phyloP scores from a whole-genome alignment of 495 filamentous ascomycete species.

The Penicillium flavigenum region DNA sequence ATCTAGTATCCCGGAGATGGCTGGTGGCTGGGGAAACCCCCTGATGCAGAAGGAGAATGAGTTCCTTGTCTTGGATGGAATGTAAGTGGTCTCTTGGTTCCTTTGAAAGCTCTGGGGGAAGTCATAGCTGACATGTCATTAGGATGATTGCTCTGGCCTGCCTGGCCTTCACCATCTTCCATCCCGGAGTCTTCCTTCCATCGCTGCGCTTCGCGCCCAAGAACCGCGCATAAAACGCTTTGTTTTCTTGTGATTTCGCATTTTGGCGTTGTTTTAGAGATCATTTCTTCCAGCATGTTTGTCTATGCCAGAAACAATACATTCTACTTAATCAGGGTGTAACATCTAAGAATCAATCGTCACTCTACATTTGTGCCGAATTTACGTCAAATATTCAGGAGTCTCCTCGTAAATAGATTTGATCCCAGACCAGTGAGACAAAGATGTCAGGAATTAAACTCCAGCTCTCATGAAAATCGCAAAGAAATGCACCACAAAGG shows the following conservation, averaged over 20 bases:
- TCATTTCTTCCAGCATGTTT: neutral
- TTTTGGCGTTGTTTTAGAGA: neutral
- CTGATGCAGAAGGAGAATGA: slow-evolving; percentile 64
- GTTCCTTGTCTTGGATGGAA: slow-evolving; percentile 60
- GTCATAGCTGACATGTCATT: neutral
- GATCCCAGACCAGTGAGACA: neutral
- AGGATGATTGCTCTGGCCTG: slow-evolving; percentile 53
- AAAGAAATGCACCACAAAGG: slow-evolving; percentile 12
- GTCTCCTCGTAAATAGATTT: neutral
- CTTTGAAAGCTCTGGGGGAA: neutral
- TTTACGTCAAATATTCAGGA: neutral
- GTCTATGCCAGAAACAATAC: neutral
- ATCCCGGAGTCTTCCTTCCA: slow-evolving; percentile 51
- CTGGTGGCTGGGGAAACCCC: slow-evolving; percentile 62
- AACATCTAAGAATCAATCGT: neutral
- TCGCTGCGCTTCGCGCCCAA: slow-evolving; percentile 40
- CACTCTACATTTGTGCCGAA: neutral
- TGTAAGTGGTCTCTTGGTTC: slow-evolving; percentile 33
- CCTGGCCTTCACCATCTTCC: slow-evolving; percentile 46
- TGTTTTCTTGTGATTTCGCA: neutral
- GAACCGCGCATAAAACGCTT: slow-evolving; percentile 17
- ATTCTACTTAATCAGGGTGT: neutral
- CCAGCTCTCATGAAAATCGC: slow-evolving; percentile 6
- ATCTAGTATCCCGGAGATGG: slow-evolving; percentile 59
- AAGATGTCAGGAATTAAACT: slow-evolving; percentile 5